phyloP scores from a whole-genome alignment of 768 basidiomycete genomes.

The Lactifluus rugatus region DNA sequence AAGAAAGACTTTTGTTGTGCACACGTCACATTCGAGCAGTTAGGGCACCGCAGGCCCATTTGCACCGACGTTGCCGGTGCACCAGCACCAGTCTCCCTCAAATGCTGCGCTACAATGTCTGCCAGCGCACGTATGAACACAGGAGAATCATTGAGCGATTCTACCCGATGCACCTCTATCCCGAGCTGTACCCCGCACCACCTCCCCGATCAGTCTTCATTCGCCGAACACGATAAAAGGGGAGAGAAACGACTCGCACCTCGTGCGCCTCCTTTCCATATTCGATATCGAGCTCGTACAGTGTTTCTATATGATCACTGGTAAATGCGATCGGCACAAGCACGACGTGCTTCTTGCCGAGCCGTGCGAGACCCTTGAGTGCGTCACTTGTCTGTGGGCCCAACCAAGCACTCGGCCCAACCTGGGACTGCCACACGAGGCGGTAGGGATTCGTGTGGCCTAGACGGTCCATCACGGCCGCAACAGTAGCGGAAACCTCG shows the following conservation, averaged over 20 bases:
- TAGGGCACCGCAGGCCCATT: slow-evolving; percentile 82
- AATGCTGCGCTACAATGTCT: slow-evolving; percentile 77
- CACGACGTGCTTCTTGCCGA: slow-evolving; percentile 67
- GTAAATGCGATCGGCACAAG: slow-evolving; percentile 97
- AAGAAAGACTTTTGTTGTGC: slow-evolving; percentile 86
- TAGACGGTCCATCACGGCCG: slow-evolving; percentile 86
- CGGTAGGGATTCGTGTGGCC: slow-evolving; percentile 78
- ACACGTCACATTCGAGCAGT: slow-evolving; percentile 86
- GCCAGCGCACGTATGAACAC: slow-evolving; percentile 93
- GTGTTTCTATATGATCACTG: slow-evolving; percentile 97
- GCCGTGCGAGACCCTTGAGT: slow-evolving; percentile 72
- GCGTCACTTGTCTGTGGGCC: slow-evolving; percentile 93
- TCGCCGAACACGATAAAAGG: background rate
- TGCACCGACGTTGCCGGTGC: slow-evolving; percentile 66
- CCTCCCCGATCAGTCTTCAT: background rate
- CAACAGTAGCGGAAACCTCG: slow-evolving; percentile 91
- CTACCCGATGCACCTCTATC: slow-evolving; percentile 80
- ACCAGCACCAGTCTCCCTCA: slow-evolving; percentile 51
- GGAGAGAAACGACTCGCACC: slow-evolving; percentile 37
- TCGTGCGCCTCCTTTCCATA: slow-evolving; percentile 85
- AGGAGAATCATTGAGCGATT: slow-evolving; percentile 90
- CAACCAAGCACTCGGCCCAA: slow-evolving; percentile 97
- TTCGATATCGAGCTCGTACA: slow-evolving; percentile 93
- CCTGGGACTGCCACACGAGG: slow-evolving; percentile 95
- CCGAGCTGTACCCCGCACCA: slow-evolving; percentile 51